These are phyloP conservation scores for Massospora cicadina DNA, from an alignment of 371 early-diverging fungal species.

Conservation along the genomic window DNA sequence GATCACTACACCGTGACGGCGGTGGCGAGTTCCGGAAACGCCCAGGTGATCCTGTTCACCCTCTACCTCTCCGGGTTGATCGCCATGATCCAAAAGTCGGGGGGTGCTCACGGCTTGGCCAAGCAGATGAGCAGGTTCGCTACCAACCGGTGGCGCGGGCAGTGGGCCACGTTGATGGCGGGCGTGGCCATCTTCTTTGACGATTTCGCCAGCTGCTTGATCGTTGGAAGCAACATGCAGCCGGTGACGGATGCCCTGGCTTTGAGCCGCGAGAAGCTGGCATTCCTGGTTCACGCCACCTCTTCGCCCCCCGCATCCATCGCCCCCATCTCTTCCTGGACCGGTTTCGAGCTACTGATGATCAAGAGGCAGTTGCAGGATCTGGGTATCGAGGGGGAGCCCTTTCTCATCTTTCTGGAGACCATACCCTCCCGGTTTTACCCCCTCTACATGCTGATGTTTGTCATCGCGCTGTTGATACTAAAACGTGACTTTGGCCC, in stretches of 20 bases:
- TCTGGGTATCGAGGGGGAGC: slow-evolving; percentile 1
- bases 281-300: slow-evolving; percentile 13
- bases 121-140: slow-evolving; percentile 6
- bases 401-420: slow-evolving; percentile 10
- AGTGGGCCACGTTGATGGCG: slow-evolving; percentile 10
- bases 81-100: slow-evolving; percentile 11
- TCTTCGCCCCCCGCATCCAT: slow-evolving; percentile 13
- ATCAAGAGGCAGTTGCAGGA: slow-evolving; percentile 5
- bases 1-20: slow-evolving; percentile 10
- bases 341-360: slow-evolving; percentile 9
- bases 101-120: slow-evolving; percentile 12
- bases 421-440: slow-evolving; percentile 12
- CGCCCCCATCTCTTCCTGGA: slow-evolving; percentile 12
- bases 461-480: background rate
- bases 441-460: slow-evolving; percentile 11
- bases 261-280: slow-evolving; percentile 11
- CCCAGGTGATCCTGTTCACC: slow-evolving; percentile 9
- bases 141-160: slow-evolving; percentile 9
- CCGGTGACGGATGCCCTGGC: slow-evolving; percentile 10
- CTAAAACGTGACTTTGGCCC: slow-evolving; percentile 12
- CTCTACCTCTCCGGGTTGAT: slow-evolving; percentile 11
- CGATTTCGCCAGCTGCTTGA: slow-evolving; percentile 11
- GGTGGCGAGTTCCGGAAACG: slow-evolving; percentile 9
- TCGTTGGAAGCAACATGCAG: slow-evolving; percentile 11
- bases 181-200: slow-evolving; percentile 12